These are phyloP conservation scores for Phytopythium boreale DNA, from an alignment of 352 stramenopile species.

Conservation along the genomic window DNA sequence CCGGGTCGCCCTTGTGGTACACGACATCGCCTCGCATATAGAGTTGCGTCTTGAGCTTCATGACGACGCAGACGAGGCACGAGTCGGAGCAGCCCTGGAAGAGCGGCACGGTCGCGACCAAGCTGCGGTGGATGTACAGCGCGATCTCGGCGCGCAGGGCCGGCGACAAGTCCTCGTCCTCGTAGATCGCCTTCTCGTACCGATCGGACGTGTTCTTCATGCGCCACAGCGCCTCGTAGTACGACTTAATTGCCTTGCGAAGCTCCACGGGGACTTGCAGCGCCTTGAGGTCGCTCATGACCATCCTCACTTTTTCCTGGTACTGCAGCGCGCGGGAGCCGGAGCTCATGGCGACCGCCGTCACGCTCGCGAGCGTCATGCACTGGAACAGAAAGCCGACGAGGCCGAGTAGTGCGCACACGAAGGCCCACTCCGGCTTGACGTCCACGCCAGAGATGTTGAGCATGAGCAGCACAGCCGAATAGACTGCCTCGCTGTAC, in stretches of 20 bases:
- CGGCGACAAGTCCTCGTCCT: slow-evolving; percentile 58
- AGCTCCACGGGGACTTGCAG: slow-evolving; percentile 50
- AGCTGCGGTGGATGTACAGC: slow-evolving; percentile 52
- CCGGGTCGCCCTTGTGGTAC: slow-evolving; percentile 55
- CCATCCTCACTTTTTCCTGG: slow-evolving; percentile 54
- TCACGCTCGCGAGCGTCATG: slow-evolving; percentile 53
- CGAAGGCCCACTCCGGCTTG: slow-evolving; percentile 34
- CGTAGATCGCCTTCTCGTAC: slow-evolving; percentile 69
- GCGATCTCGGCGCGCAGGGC: slow-evolving; percentile 53
- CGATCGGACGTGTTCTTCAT: slow-evolving; percentile 69
- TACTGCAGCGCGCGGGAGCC: slow-evolving; percentile 52
- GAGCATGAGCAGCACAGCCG: slow-evolving; percentile 39
- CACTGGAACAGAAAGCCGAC: slow-evolving; percentile 49
- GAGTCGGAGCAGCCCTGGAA: slow-evolving; percentile 59
- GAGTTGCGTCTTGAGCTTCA: slow-evolving; percentile 53
- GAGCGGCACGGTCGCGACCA: slow-evolving; percentile 51
- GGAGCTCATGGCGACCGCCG: slow-evolving; percentile 40
- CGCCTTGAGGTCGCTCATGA: slow-evolving; percentile 66
- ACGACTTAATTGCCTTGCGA: slow-evolving; percentile 46
- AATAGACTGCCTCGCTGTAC: slow-evolving; percentile 49
- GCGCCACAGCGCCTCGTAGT: slow-evolving; percentile 65
- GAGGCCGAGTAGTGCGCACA: slow-evolving; percentile 34
- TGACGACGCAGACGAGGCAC: slow-evolving; percentile 50
- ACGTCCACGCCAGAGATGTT: slow-evolving; percentile 46
- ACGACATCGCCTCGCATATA: slow-evolving; percentile 61